A percentile compares a stretch with the other conserved stretches of the same genome.
phyloP scores from a whole-genome alignment of 768 basidiomycete genomes.

The Pulveroboletus sp. region DNA sequence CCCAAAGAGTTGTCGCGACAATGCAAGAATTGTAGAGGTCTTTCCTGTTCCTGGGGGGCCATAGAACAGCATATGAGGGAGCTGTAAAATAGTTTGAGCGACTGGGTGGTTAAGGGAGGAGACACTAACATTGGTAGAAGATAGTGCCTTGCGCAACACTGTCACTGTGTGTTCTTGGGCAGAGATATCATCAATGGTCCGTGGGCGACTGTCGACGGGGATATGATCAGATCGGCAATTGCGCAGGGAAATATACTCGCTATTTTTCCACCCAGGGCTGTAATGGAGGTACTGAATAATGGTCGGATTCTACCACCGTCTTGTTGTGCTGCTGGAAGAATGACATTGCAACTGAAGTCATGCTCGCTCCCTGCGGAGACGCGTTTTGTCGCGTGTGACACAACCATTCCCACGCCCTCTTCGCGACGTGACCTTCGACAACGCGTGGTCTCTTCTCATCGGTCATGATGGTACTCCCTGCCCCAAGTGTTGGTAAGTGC shows the following conservation, averaged over 20 bases:
- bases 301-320: slow-evolving; percentile 37
- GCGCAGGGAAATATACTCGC: slow-evolving; percentile 40
- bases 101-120: neutral
- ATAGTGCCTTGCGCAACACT: slow-evolving; percentile 85
- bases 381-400: slow-evolving; percentile 27
- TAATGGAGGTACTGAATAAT: slow-evolving; percentile 48
- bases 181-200: slow-evolving; percentile 96
- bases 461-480: slow-evolving; percentile 20
- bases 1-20: slow-evolving; percentile 94
- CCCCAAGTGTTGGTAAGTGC: slow-evolving; percentile 15
- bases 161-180: slow-evolving; percentile 96
- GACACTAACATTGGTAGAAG: slow-evolving; percentile 78
- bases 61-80: slow-evolving; percentile 99
- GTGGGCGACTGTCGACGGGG: slow-evolving; percentile 66
- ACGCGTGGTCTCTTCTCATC: slow-evolving; percentile 8
- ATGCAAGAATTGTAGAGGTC: slow-evolving; percentile 94
- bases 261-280: slow-evolving; percentile 99
- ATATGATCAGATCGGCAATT: neutral
- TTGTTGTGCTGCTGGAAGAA: slow-evolving; percentile 58
- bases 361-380: no score
- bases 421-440: slow-evolving; percentile 21
- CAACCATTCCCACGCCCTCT: slow-evolving; percentile 28
- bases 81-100: slow-evolving; percentile 42
- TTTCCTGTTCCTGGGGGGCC: slow-evolving; percentile 99
- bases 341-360: slow-evolving; percentile 40